Evolutionary conservation across 2,329 filamentous ascomycete species (phyloP).

Genomic region (Bipolaris bicolor): DNA sequence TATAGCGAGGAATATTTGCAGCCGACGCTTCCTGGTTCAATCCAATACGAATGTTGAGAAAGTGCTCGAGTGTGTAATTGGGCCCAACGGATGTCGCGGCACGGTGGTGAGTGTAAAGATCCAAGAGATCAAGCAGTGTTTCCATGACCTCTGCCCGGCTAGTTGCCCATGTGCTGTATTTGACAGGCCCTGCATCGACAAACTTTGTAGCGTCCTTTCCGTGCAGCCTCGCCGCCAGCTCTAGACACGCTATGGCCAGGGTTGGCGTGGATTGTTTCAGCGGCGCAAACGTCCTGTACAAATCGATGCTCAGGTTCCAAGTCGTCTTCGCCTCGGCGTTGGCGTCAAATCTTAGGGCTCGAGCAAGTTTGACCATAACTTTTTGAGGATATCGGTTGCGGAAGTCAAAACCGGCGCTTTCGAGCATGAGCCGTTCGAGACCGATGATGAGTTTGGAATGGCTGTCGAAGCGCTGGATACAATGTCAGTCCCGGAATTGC

Average conservation of each 20-base stretch:
- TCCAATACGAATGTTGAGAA: constrained; percentile 84
- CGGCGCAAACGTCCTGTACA: constrained; percentile 92
- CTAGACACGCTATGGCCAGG: constrained; percentile 80
- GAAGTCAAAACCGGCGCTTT: constrained; percentile 93
- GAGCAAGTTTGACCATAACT: constrained; percentile 78
- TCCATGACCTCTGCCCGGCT: constrained; percentile 61
- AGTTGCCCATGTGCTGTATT: constrained; percentile 55
- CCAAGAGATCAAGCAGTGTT: constrained; percentile 86
- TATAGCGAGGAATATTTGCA: constrained; percentile 66
- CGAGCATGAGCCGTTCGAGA: constrained; percentile 89
- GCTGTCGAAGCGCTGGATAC: constrained; percentile 74
- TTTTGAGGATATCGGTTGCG: constrained; percentile 87
- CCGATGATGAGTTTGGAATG: constrained; percentile 83
- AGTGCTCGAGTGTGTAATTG: constrained; percentile 73
- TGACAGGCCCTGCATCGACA: constrained; percentile 51
- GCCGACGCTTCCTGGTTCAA: constrained; percentile 81
- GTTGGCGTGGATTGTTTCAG: constrained; percentile 88
- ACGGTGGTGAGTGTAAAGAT: constrained; percentile 87
- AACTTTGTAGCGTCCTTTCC: constrained; percentile 61
- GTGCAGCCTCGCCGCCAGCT: constrained; percentile 76
- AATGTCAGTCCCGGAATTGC: constrained; percentile 1
- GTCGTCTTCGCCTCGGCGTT: constrained; percentile 68
- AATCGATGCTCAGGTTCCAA: constrained; percentile 83
- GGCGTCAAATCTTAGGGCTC: constrained; percentile 62
- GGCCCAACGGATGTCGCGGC: constrained; percentile 75